These are phyloP conservation scores for Allium sativum DNA, from an alignment of 106 monocot species.

Conservation along the genomic window DNA sequence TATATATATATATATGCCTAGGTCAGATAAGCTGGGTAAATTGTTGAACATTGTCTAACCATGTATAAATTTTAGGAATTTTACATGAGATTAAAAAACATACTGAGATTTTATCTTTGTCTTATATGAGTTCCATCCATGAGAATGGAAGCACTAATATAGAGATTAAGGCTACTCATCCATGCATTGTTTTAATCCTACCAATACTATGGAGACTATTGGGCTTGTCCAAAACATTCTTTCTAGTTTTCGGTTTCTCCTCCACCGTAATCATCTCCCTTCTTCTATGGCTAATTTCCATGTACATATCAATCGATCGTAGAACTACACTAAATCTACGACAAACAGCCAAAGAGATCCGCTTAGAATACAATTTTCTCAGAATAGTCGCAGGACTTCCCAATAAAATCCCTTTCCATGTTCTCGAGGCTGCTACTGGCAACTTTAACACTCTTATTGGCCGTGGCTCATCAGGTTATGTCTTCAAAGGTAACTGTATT, in stretches of 20 bases:
- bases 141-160: too few relatives aligned
- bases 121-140: too few relatives aligned
- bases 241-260: not conserved
- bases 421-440: constrained; percentile 36
- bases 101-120: too few relatives aligned
- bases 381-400: constrained; percentile 51
- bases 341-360: constrained; percentile 13
- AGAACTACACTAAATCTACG: not conserved
- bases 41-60: too few relatives aligned
- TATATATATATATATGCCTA: too few relatives aligned
- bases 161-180: too few relatives aligned
- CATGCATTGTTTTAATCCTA: too few relatives aligned
- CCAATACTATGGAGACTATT: constrained; percentile 5
- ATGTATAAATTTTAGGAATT: too few relatives aligned
- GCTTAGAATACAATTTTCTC: constrained; percentile 42
- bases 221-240: constrained; percentile 3
- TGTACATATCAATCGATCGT: not conserved
- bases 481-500: constrained; percentile 31
- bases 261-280: not conserved
- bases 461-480: constrained; percentile 46
- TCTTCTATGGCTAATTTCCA: constrained; percentile 3
- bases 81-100: too few relatives aligned
- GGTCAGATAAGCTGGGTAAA: too few relatives aligned
- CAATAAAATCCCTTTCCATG: constrained; percentile 17
- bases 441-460: constrained; percentile 36